These are phyloP conservation scores for Diplodia corticola DNA, from an alignment of 2,329 filamentous ascomycete genomes.

Conservation along the genomic window DNA sequence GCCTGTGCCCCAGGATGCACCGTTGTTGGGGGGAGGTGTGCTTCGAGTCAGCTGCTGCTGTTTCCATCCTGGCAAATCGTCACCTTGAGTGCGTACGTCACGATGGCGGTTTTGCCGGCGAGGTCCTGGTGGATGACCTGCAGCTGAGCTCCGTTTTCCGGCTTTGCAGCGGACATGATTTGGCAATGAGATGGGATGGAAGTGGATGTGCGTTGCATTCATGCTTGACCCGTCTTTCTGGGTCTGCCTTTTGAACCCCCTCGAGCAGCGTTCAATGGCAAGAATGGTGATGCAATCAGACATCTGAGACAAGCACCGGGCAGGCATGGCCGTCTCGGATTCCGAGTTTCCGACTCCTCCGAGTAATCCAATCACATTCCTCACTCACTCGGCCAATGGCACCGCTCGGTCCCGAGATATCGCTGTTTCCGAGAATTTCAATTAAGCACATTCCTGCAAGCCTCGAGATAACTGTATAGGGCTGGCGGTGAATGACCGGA, in stretches of 20 bases:
- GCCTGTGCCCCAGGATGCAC: constrained; percentile 35
- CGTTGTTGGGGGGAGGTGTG: constrained; percentile 25
- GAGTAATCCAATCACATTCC: not conserved
- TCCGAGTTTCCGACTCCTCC: not conserved
- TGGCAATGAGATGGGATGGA: not conserved
- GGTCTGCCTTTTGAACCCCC: no score
- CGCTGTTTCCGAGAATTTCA: not conserved
- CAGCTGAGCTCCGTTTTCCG: constrained; percentile 18
- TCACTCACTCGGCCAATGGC: not conserved
- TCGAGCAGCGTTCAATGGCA: not conserved
- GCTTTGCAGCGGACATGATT: not conserved
- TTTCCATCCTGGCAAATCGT: no score
- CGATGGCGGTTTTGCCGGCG: constrained; percentile 34
- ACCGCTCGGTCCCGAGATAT: not conserved
- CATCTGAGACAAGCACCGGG: not conserved
- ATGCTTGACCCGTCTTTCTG: no score
- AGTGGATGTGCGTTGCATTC: no score
- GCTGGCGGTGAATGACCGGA: no score
- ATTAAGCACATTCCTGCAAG: no score
- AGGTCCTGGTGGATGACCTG: constrained; percentile 33
- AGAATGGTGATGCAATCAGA: not conserved
- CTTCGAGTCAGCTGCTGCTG: not conserved
- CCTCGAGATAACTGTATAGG: no score
- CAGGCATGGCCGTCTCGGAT: not conserved
- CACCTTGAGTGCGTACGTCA: constrained; percentile 29